Base-by-base conservation (phyloP, 2,329 filamentous ascomycete genomes). In the Stagonosporopsis tanaceti region DNA sequence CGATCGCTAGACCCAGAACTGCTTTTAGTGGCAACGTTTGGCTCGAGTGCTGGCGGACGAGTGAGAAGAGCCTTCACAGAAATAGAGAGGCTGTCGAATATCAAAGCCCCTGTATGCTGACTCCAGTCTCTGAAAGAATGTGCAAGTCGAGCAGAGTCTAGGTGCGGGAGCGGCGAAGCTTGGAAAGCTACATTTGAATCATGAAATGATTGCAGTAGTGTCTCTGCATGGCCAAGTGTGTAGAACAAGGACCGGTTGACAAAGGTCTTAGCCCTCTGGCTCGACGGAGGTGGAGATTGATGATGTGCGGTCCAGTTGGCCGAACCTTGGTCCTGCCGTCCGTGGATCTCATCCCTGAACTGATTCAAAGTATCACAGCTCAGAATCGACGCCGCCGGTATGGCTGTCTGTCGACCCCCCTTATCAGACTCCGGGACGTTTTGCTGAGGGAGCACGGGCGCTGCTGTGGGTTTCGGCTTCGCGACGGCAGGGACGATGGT, bases 51-150 rank as follows among this genome's bases (percentile, higher is more conserved):
- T 3, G 74, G 74, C 12, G 76, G 76, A 20, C 69, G 69, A n/a
- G 46, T 65, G 47, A 76, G 76, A 8, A 78, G 50, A 27, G 70
- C 65, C 11, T 73, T 67, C 6, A 75, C 24, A 6, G 69, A 66
- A 27, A 67, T 50, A 53, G 70, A 77, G 0, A 78, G 64, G 48
- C 71, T 74, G 47, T 78, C 74, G 45, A 76, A 77, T 11, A 78
- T 60, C 9, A 77, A 63, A 14, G 74, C 61, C 11, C 72, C 73
- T 52, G 73, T 76, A 7, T 65, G 61, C 30, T 52, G 63, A 8
- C 67, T 67, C 76, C 75, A 77, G 25, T 69, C 65, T 27, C 65
- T 60, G 42, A 78, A 77, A 0, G 71, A 67, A n/a, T 68, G 60
- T 2, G 60, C 61, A 53, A 77, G 53, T 25, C 64, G 63, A 14